phyloP scores from a whole-genome alignment of 2,329 filamentous ascomycete species.

The Beauveria scarabaeidicola region DNA sequence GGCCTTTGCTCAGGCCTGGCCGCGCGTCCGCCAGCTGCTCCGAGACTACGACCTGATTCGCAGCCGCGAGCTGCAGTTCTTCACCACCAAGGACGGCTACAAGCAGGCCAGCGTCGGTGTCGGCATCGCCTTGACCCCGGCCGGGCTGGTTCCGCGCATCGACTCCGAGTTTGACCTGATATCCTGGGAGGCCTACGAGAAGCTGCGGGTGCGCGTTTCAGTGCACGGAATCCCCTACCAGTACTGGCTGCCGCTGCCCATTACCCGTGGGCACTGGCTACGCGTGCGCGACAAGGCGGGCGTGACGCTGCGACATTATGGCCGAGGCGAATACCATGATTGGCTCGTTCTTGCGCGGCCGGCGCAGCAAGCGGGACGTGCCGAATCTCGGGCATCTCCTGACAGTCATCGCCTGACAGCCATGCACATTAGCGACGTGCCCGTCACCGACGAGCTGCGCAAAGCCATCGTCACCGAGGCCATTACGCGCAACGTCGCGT shows the following conservation, averaged over 20 bases:
- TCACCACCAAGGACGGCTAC: constrained; percentile 35
- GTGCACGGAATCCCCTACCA: constrained; percentile 33
- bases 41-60: constrained; percentile 28
- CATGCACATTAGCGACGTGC: constrained; percentile 35
- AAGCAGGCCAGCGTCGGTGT: constrained; percentile 32
- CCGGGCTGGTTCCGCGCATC: constrained; percentile 21
- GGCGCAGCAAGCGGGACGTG: constrained; percentile 31
- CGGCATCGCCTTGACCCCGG: constrained; percentile 23
- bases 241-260: constrained; percentile 38
- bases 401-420: constrained; percentile 31
- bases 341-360: constrained; percentile 28
- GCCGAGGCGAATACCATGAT: constrained; percentile 33
- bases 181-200: constrained; percentile 30
- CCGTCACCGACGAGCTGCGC: constrained; percentile 30
- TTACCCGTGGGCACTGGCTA: constrained; percentile 37
- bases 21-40: constrained; percentile 26
- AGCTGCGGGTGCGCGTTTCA: constrained; percentile 28
- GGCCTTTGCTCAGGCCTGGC: constrained; percentile 28
- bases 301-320: neutral
- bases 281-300: constrained; percentile 22
- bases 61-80: constrained; percentile 38
- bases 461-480: constrained; percentile 39
- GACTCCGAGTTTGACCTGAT: constrained; percentile 42
- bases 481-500: constrained; percentile 42
- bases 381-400: constrained; percentile 41